Percentiles rank a stretch among this genome's conserved stretches.
Evolutionary conservation across 2,329 filamentous ascomycete species (phyloP).

Genomic region (Fusarium humuli): DNA sequence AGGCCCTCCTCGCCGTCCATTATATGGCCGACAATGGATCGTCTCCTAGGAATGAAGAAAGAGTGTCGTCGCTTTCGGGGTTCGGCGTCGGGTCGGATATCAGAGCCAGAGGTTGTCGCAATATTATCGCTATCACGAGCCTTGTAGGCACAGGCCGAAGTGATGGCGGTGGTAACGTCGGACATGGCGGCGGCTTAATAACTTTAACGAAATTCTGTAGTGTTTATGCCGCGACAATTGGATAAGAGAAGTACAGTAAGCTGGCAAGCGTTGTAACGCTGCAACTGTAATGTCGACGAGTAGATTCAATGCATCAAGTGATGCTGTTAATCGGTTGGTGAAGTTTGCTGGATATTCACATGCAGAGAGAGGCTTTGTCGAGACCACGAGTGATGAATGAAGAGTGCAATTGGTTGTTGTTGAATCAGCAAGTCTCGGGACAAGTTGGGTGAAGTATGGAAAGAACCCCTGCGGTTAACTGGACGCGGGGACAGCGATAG

Average conservation of each 20-base stretch:
- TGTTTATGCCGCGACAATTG: constrained; percentile 25
- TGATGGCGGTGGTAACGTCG: constrained; percentile 54
- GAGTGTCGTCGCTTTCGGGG: constrained; percentile 63
- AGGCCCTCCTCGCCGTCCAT: constrained; percentile 73
- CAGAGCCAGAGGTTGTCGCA: constrained; percentile 56
- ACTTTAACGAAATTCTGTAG: constrained; percentile 12
- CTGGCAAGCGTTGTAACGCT: constrained; percentile 31
- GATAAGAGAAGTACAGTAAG: constrained; percentile 2
- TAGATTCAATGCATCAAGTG: constrained; percentile 21
- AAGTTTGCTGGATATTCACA: constrained; percentile 25
- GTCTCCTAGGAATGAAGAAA: constrained; percentile 67
- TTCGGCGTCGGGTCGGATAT: constrained; percentile 48
- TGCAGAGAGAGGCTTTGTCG: constrained; percentile 21
- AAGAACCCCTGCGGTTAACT: constrained; percentile 37
- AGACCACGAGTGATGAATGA: constrained; percentile 38
- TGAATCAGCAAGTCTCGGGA: constrained; percentile 26
- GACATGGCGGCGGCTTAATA: constrained; percentile 49
- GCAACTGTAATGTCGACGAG: constrained; percentile 25
- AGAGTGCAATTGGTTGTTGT: constrained; percentile 44
- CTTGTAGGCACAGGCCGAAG: constrained; percentile 53
- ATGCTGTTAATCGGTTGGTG: constrained; percentile 19
- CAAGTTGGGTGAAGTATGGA: constrained; percentile 31
- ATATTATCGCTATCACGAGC: constrained; percentile 52
- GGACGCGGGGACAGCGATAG: constrained; percentile 42
- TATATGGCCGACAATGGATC: constrained; percentile 69